Conservation (phyloP, 2,329 filamentous ascomycete species). For the Clarireedia homoeocarpa region DNA sequence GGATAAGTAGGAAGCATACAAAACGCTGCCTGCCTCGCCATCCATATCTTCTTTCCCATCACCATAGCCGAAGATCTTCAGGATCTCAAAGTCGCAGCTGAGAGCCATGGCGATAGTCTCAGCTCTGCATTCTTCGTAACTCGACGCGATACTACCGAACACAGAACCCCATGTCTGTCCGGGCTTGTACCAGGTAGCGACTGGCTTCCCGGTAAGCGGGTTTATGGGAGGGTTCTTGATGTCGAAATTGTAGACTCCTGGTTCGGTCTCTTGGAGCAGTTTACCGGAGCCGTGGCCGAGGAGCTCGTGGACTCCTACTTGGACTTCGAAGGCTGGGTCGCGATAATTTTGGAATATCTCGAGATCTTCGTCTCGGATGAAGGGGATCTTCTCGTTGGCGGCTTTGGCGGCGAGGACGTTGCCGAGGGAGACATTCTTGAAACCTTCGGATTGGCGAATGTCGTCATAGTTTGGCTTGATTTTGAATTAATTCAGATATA, state of each 20-base stretch:
- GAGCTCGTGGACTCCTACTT: slow-evolving; percentile 90
- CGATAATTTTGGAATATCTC: slow-evolving; percentile 74
- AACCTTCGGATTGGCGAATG: slow-evolving; percentile 74
- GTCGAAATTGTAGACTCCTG: slow-evolving; percentile 85
- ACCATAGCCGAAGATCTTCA: slow-evolving; percentile 88
- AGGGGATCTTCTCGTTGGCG: slow-evolving; percentile 85
- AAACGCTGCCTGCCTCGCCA: slow-evolving; percentile 72
- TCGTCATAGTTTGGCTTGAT: slow-evolving; percentile 58
- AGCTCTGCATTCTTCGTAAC: slow-evolving; percentile 90
- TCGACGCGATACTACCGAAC: slow-evolving; percentile 79
- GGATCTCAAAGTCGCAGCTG: slow-evolving; percentile 77
- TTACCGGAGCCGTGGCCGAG: slow-evolving; percentile 88
- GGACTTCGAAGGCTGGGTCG: slow-evolving; percentile 85
- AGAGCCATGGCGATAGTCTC: slow-evolving; percentile 92
- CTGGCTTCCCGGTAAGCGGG: slow-evolving; percentile 68
- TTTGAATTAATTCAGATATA: neutral
- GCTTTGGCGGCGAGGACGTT: slow-evolving; percentile 90
- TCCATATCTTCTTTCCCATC: slow-evolving; percentile 67
- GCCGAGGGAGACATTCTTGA: slow-evolving; percentile 90
- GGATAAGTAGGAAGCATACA: slow-evolving; percentile 80
- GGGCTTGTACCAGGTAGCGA: slow-evolving; percentile 86
- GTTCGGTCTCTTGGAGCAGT: slow-evolving; percentile 78
- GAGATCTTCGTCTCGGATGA: slow-evolving; percentile 73
- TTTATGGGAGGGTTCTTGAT: slow-evolving; percentile 70
- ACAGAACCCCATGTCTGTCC: slow-evolving; percentile 93